These are phyloP conservation scores for Crotalaria pallida DNA, from an alignment of 306 rosid genomes.

Conservation along the genomic window DNA sequence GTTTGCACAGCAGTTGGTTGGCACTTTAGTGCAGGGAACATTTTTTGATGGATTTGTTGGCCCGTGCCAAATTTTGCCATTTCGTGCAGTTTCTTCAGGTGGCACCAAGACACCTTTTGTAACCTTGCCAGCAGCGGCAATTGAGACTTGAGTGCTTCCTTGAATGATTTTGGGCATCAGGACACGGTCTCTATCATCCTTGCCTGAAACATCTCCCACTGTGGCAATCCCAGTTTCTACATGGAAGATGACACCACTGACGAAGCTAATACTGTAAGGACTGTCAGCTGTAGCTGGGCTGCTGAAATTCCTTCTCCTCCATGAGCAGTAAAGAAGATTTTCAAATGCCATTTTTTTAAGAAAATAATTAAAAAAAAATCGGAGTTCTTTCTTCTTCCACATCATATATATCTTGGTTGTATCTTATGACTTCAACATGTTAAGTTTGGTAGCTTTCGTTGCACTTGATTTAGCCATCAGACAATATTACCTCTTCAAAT, in stretches of 20 bases:
- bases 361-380: background rate
- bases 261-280: background rate
- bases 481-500: background rate
- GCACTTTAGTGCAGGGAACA: background rate
- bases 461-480: background rate
- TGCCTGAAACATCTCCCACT: background rate
- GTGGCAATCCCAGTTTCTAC: too few relatives aligned
- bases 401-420: background rate
- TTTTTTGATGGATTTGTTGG: background rate
- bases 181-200: background rate
- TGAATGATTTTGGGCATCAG: background rate
- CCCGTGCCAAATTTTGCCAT: background rate
- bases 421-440: background rate
- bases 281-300: background rate
- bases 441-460: background rate
- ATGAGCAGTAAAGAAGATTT: background rate
- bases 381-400: background rate
- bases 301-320: background rate
- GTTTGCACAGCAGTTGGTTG: background rate
- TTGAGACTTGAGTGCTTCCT: background rate
- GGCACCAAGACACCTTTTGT: background rate
- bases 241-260: background rate
- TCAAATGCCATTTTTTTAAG: background rate
- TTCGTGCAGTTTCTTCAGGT: background rate
- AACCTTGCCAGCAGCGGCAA: background rate